These are phyloP conservation scores for Rhodomyrtus psidioides DNA, from an alignment of 441 rosid species.

Conservation along the genomic window DNA sequence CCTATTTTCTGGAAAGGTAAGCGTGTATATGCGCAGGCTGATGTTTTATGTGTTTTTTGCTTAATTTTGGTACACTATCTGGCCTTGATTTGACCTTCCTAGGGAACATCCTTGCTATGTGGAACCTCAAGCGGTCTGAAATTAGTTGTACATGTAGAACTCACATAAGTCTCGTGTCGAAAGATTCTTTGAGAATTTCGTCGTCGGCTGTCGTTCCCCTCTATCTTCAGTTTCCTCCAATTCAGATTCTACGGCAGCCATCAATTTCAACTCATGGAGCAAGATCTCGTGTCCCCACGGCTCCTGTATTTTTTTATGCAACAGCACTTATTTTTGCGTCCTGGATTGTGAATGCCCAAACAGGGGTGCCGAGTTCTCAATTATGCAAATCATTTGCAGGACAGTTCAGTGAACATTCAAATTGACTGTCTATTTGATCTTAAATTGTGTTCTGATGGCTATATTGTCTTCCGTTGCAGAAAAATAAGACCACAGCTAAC, in stretches of 20 bases:
- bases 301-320: not conserved
- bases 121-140: not conserved
- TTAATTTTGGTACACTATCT: not conserved
- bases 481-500: slow-evolving; percentile 55
- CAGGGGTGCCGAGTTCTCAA: not conserved
- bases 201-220: not conserved
- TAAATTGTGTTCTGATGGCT: not conserved
- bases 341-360: not conserved
- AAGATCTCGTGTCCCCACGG: not conserved
- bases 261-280: not conserved
- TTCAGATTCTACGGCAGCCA: not conserved
- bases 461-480: slow-evolving; percentile 20
- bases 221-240: not conserved
- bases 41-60: not conserved
- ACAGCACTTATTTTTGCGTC: not conserved
- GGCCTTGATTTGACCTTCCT: not conserved
- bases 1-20: slow-evolving; percentile 57
- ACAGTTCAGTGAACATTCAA: not conserved
- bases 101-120: not conserved
- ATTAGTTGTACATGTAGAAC: not conserved
- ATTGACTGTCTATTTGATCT: not conserved
- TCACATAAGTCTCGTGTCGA: not conserved
- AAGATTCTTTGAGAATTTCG: not conserved
- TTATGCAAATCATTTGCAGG: not conserved
- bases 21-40: not conserved